These are phyloP conservation scores for Quercus berberidifolia DNA, from an alignment of 306 rosid genomes.

Conservation along the genomic window DNA sequence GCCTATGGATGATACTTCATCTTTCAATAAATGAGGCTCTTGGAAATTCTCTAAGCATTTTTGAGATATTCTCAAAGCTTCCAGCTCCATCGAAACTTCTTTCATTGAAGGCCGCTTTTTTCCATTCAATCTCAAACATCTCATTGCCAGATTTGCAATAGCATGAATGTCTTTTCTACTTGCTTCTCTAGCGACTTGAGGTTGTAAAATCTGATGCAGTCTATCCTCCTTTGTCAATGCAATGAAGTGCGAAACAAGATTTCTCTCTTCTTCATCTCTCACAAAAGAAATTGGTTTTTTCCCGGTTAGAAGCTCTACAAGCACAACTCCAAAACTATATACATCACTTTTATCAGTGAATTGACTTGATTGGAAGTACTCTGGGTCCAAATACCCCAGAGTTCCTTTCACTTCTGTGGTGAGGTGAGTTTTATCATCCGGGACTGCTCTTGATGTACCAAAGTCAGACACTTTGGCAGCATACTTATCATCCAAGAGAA, in stretches of 20 bases:
- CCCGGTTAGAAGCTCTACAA: conserved; percentile 6
- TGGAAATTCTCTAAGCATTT: background rate
- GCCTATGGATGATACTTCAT: background rate
- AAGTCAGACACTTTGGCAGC: conserved; percentile 30
- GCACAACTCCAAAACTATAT: conserved; percentile 39
- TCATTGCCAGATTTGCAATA: conserved; percentile 12
- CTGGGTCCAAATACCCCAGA: conserved; percentile 10
- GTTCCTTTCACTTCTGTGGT: conserved; percentile 22
- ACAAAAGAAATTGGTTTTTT: conserved; percentile 8
- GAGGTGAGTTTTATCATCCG: conserved; percentile 51
- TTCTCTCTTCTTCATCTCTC: background rate
- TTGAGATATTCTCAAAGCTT: conserved; percentile 12
- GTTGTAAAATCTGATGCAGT: conserved; percentile 6
- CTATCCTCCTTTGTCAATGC: background rate
- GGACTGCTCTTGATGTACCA: conserved; percentile 60
- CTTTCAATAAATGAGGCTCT: background rate
- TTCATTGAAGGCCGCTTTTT: conserved; percentile 33
- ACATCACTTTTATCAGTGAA: conserved; percentile 47
- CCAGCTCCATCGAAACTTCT: conserved; percentile 21
- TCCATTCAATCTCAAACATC: conserved; percentile 27
- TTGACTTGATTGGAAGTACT: conserved; percentile 16
- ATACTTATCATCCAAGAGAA: conserved; percentile 31
- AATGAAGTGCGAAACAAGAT: conserved; percentile 6
- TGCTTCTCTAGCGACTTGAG: background rate
- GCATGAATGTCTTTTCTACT: background rate